Evolutionary conservation across 495 filamentous ascomycete genomes (phyloP), one percentile per base, ranked within the genome.

Genomic region (Bacidia rubella): DNA sequence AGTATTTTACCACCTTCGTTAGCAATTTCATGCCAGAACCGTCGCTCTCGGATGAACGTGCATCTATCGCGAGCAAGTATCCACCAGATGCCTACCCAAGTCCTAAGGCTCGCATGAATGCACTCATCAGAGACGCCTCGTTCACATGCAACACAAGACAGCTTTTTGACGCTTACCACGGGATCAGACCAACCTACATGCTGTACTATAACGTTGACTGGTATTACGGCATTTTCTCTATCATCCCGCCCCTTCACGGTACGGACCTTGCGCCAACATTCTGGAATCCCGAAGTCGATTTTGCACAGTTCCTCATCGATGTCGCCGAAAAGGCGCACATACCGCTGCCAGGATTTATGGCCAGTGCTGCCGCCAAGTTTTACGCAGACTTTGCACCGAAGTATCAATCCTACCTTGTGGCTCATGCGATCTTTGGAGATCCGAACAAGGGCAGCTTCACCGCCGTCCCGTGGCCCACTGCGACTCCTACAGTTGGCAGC

Each of bases 1-100:
- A 66, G 21, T 66, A 75, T 54, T 76, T 76, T 62, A 67, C 66
- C 43, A 62, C 57, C 11, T 74, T 69, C 55, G 58, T 74, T 24
- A 64, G 70, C 41, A 54, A 66, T 11, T 19, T 19, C 42, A 53
- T 49, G 42, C 51, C 39, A 27, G 44, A 53, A 19, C 12, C 47
- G 24, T 25, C 21, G 7, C 42, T 23, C 29, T 35, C 29, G 7
- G 15, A 15, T 15, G 29, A 7, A 15, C 29, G 29, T 35, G 5
- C 29, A 15, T 5, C 29, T 7, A 35, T 35, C 15, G 15, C 15
- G 29, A 35, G 29, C 29, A 15, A 5, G 7, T 35, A 35, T 15
- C 29, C 45, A 62, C 11, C 29, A 35, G 5, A 5, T 15, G 5
- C 29, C 7, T 35, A 35, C 15, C 29, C 29, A 5, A 15, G 7